Percentiles rank a stretch among this genome's conserved stretches.
Conservation (phyloP, 1,284 basidiomycete genomes). For the Cryptococcus wingfieldii region DNA sequence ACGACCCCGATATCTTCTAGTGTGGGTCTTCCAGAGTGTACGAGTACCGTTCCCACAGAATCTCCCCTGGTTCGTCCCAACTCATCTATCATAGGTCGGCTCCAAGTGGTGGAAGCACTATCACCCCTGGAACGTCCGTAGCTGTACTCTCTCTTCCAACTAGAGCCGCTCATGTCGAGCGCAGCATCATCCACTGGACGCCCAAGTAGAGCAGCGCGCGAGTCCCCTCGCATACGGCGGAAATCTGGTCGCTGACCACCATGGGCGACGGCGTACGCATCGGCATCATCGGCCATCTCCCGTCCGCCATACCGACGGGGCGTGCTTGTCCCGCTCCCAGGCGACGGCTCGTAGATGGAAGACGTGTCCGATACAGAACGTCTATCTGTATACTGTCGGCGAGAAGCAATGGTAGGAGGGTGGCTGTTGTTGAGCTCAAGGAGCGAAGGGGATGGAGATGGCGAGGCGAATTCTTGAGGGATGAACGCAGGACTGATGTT, state of each 20-base stretch:
- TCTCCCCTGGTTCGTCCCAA: slow-evolving; percentile 1
- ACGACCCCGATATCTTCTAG: neutral
- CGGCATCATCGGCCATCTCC: slow-evolving; percentile 31
- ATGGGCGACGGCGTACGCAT: slow-evolving; percentile 24
- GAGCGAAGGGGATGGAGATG: neutral
- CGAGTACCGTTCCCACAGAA: neutral
- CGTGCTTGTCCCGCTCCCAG: neutral
- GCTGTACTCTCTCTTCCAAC: slow-evolving; percentile 6
- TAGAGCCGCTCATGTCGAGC: slow-evolving; percentile 10
- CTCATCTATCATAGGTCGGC: slow-evolving; percentile 4
- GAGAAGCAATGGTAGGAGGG: neutral
- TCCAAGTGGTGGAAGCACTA: neutral
- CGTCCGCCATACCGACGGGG: slow-evolving; percentile 16
- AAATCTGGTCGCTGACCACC: slow-evolving; percentile 29
- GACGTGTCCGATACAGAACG: slow-evolving; percentile 4
- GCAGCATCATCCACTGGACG: slow-evolving; percentile 17
- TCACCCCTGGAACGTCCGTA: neutral
- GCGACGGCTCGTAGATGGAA: neutral
- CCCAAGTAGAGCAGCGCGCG: slow-evolving; percentile 30
- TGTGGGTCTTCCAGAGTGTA: neutral
- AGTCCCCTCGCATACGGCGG: slow-evolving; percentile 32
- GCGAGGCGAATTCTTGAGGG: neutral
- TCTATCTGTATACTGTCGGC: neutral
- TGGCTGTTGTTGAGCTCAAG: neutral
- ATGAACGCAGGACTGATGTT: neutral